Base-by-base conservation (phyloP, 1,139 yeast species). In the Yamadazyma friedrichii region DNA sequence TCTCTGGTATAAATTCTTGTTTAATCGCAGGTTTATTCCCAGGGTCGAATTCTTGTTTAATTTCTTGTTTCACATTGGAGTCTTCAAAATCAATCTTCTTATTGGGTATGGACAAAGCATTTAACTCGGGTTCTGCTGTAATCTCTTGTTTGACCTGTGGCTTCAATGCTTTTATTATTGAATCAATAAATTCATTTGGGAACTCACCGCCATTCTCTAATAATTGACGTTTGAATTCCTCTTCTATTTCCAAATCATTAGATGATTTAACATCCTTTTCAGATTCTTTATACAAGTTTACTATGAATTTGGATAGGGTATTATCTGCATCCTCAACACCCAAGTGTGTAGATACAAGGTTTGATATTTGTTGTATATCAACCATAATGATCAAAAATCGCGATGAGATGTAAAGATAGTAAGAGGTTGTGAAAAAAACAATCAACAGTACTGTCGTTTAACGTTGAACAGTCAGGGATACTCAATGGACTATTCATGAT, bases 141-240 rank as follows among this genome's bases (percentile, higher is more conserved):
- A 16, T 36, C 28, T 51, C 54, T 34, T 40, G 33, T 33, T 45
- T 45, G 17, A 43, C 40, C 15, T 29, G 25, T 43, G 59, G 58
- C 13, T 27, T 13, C 3, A 67, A 64, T 39, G 58, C 60, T 8
- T 41, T 42, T 11, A 53, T 32, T 6, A 62, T 56, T 30, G 67
- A 66, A 11, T 58, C 58, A 2, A 80, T 56, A 46, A 80, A 72
- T 45, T 53, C 63, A 4, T 54, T 60, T 0, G 82, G 74, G 44
- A 85, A 78, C 9, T 65, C 72, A 15, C 86, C 88, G 0, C 88
- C 93, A 55, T 82, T 75, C 9, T 71, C 78, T 12, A 62, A 58
- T 15, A 67, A 63, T n/a, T 58, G 48, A 31, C 60, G 56, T 51
- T 44, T 36, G 41, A 51, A 38, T 41, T 39, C 34, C 2, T 11